phyloP scores from a whole-genome alignment of 257 asterid genomes.

The Solanum appendiculatum region DNA sequence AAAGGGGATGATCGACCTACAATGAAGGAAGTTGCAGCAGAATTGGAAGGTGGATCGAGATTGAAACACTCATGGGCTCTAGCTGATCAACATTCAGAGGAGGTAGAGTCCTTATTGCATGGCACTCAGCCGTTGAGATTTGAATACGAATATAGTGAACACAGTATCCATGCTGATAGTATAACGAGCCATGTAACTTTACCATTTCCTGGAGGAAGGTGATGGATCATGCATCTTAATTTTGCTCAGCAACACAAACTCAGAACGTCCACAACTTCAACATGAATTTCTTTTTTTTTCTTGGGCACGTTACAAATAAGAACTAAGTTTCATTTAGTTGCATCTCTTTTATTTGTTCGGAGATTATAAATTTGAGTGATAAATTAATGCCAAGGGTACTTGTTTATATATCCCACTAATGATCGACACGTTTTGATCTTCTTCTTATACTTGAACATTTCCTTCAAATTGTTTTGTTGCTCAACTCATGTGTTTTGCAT shows the following conservation, averaged over 20 bases:
- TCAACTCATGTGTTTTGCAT: too few relatives aligned
- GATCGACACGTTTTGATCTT: background rate
- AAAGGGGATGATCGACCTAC: conserved; percentile 30
- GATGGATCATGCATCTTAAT: background rate
- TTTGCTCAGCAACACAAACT: background rate
- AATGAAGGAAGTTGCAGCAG: conserved; percentile 35
- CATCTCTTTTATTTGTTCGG: background rate
- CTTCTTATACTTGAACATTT: background rate
- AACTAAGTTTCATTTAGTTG: background rate
- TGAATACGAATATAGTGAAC: background rate
- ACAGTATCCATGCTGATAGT: background rate
- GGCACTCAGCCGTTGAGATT: background rate
- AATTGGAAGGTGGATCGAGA: conserved; percentile 12
- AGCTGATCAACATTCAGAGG: background rate
- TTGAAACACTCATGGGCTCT: conserved; percentile 2
- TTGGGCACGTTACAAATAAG: background rate
- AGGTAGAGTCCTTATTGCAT: background rate
- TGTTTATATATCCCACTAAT: too few relatives aligned
- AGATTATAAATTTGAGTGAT: background rate
- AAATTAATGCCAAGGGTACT: background rate
- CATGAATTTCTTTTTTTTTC: background rate
- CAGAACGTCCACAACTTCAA: too few relatives aligned
- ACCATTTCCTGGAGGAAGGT: conserved; percentile 10
- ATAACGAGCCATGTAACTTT: background rate
- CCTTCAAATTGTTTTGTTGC: background rate